A percentile compares a stretch with the other conserved stretches of the same genome.
These are phyloP conservation scores for Melampsora americana DNA, from an alignment of 1,284 basidiomycete species.

Conservation along the genomic window DNA sequence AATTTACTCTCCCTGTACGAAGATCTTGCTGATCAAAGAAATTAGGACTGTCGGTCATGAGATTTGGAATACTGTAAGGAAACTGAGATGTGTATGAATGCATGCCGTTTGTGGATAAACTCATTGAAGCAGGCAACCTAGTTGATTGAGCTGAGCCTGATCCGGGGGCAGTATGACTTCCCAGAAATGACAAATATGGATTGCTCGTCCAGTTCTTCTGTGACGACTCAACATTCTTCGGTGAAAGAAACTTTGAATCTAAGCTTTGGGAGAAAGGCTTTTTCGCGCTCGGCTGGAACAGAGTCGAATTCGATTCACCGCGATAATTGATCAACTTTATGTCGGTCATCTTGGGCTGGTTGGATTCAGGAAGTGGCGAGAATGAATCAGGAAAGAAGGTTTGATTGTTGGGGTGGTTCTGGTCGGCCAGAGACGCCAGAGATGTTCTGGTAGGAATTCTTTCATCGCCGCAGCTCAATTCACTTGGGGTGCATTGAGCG, in stretches of 20 bases:
- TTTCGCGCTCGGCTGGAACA: not conserved
- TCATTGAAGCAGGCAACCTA: not conserved
- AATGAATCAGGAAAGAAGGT: not conserved
- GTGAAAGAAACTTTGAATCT: not conserved
- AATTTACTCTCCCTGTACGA: not conserved
- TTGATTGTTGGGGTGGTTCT: not conserved
- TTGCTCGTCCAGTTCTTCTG: not conserved
- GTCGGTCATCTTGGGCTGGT: not conserved
- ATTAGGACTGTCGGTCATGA: not conserved
- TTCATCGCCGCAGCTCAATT: not conserved
- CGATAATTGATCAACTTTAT: not conserved
- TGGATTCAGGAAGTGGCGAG: not conserved
- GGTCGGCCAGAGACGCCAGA: not conserved
- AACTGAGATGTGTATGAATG: not conserved
- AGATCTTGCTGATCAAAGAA: slow-evolving; percentile 6
- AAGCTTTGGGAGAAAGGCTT: not conserved
- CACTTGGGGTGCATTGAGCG: not conserved
- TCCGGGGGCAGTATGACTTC: not conserved
- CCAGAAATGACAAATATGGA: not conserved
- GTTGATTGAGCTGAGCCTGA: not conserved
- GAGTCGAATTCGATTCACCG: not conserved
- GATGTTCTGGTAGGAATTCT: not conserved
- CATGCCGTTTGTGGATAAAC: not conserved
- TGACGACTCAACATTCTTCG: not conserved
- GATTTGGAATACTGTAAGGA: not conserved